Evolutionary conservation across 108 stramenopile genomes (phyloP).

Genomic region (Skeletonema grethae): DNA sequence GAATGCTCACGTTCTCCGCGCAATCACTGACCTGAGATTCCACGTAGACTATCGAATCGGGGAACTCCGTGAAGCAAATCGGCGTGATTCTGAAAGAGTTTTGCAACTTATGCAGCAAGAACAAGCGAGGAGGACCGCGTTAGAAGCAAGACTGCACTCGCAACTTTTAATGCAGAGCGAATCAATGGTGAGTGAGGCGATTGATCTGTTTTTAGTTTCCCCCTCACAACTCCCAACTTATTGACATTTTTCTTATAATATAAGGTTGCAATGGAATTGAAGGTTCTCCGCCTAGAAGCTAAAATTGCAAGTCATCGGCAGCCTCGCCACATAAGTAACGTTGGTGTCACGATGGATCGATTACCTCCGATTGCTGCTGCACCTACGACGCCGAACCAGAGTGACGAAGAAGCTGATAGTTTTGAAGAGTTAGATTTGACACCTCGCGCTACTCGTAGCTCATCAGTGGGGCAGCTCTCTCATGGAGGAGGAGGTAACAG

Average conservation of each 20-base stretch:
- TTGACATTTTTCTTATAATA: background rate
- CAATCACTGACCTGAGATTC: conserved; percentile 41
- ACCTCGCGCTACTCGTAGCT: conserved; percentile 36
- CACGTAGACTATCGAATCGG: conserved; percentile 47
- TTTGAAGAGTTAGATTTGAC: conserved; percentile 50
- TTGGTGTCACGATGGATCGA: conserved; percentile 28
- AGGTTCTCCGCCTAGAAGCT: conserved; percentile 55
- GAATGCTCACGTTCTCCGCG: conserved; percentile 47
- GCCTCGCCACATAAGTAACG: conserved; percentile 34
- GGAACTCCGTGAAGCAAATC: conserved; percentile 27
- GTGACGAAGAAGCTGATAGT: conserved; percentile 44
- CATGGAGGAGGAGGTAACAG: conserved; percentile 12
- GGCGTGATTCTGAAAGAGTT: conserved; percentile 41
- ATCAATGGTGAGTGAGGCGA: conserved; percentile 45
- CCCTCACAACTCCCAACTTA: background rate
- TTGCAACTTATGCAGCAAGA: conserved; percentile 50
- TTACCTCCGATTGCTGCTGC: conserved; percentile 45
- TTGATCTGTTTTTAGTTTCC: background rate
- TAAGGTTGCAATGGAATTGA: conserved; percentile 59
- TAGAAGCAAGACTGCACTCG: conserved; percentile 53
- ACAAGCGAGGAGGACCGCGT: conserved; percentile 43
- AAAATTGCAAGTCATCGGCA: conserved; percentile 49
- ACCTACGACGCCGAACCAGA: conserved; percentile 39
- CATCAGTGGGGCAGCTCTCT: conserved; percentile 19
- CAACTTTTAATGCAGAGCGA: conserved; percentile 58